These are phyloP conservation scores for Lentinula sp. DNA, from an alignment of 768 basidiomycete genomes.

Conservation along the genomic window DNA sequence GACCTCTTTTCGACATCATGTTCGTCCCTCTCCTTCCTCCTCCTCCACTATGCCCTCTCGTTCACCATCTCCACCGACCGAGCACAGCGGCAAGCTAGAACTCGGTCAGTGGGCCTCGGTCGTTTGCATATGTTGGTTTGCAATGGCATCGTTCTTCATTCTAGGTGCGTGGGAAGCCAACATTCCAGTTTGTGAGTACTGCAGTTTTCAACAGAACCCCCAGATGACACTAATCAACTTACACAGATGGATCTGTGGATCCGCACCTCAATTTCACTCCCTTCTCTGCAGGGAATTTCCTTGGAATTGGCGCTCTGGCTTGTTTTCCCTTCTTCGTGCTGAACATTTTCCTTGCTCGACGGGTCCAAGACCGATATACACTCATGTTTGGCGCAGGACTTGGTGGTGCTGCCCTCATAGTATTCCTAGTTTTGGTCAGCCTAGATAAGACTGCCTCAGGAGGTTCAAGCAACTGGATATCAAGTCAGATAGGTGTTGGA, in stretches of 20 bases:
- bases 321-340: slow-evolving; percentile 63
- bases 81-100: slow-evolving; percentile 10
- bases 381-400: slow-evolving; percentile 47
- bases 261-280: slow-evolving; percentile 30
- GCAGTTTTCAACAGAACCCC: neutral
- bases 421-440: slow-evolving; percentile 42
- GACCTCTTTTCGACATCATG: slow-evolving; percentile 2
- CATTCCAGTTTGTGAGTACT: slow-evolving; percentile 47
- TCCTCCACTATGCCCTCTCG: slow-evolving; percentile 6
- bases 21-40: slow-evolving; percentile 1
- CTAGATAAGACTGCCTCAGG: slow-evolving; percentile 25
- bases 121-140: slow-evolving; percentile 63
- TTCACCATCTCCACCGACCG: neutral
- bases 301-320: slow-evolving; percentile 57
- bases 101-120: slow-evolving; percentile 45
- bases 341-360: slow-evolving; percentile 51
- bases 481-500: neutral
- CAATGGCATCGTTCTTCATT: slow-evolving; percentile 66
- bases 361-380: slow-evolving; percentile 54
- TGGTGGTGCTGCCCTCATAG: slow-evolving; percentile 46
- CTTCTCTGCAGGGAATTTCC: slow-evolving; percentile 63
- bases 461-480: slow-evolving; percentile 10
- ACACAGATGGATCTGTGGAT: neutral
- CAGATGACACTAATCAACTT: neutral
- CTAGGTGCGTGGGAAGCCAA: slow-evolving; percentile 67